A percentile compares a stretch with the other conserved stretches of the same genome.
Evolutionary conservation across 2,329 filamentous ascomycete genomes (phyloP).

Genomic region (Colletotrichum simmondsii): DNA sequence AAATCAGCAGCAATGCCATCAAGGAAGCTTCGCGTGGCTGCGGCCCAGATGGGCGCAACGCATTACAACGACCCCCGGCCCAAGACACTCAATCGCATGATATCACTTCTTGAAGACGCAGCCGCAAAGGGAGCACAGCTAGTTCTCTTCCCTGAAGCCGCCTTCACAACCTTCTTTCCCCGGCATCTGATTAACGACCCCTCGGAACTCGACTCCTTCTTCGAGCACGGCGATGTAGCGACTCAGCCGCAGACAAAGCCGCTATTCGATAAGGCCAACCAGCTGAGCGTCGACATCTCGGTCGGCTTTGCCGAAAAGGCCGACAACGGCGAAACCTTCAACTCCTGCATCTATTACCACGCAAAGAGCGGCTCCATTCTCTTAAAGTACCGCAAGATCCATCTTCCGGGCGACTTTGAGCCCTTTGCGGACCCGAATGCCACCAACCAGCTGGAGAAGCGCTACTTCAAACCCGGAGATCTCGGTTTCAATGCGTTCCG

Average conservation of each 20-base stretch:
- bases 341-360: constrained; percentile 66
- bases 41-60: constrained; percentile 62
- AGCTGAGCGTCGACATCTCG: constrained; percentile 60
- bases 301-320: constrained; percentile 63
- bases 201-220: constrained; percentile 57
- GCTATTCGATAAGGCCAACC: constrained; percentile 59
- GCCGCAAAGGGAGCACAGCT: constrained; percentile 56
- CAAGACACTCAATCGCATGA: constrained; percentile 58
- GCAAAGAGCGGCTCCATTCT: constrained; percentile 52
- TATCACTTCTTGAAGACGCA: constrained; percentile 59
- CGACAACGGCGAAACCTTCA: constrained; percentile 47
- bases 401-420: constrained; percentile 64
- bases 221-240: constrained; percentile 57
- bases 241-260: constrained; percentile 55
- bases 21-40: constrained; percentile 50
- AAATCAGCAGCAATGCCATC: not conserved
- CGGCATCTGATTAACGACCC: constrained; percentile 58
- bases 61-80: constrained; percentile 49
- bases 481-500: constrained; percentile 65
- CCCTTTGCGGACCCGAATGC: constrained; percentile 58
- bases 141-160: constrained; percentile 64
- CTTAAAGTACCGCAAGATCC: constrained; percentile 65
- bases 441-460: constrained; percentile 65
- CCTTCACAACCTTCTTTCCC: constrained; percentile 68
- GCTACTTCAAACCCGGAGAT: constrained; percentile 63